Evolutionary conservation across 78 protist genomes (phyloP), one percentile per base, ranked within the genome.

Genomic region (Pigoraptor vietnamica): DNA sequence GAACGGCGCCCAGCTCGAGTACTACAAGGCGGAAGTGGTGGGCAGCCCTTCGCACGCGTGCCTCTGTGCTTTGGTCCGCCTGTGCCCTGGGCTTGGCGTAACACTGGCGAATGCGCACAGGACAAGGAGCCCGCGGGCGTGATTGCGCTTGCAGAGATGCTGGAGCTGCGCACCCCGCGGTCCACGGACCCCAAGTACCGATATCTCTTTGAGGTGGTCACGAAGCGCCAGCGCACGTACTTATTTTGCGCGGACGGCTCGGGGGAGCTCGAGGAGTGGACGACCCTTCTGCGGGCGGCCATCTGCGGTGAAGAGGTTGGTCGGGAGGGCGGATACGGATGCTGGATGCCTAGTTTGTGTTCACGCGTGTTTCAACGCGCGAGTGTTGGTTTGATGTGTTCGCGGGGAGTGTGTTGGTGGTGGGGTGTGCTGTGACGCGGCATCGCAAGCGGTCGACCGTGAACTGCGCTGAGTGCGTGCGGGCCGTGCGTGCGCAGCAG

Each of bases 101-200:
- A n/a, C n/a, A n/a, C n/a, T n/a, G 55, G 24, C 55, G 55, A 1
- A 9, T 1, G n/a, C n/a, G n/a, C n/a, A n/a, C 82, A 67, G 82
- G 86, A 81, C 86, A 29, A 33, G 37, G 86, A 81, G 37, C 86
- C 86, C 37, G 86, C 37, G 38, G 86, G 86, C 86, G 86, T 81
- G 37, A 1, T 81, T 24, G 1, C 9, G 37, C 34, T 29, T 2
- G 33, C 21, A 0, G 34, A 81, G 2, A 81, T 81, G 86, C 34
- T 81, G 34, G 37, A n/a, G 21, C 33, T 81, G 34, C 37, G 86
- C 23, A 79, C 84, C 36, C 37, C 86, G 38, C 2, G 37, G 21
- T 2, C 37, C 36, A 33, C 24, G 36, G 86, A 81, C 21, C 37
- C 37, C 34, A 81, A n/a, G 86, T 81, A 33, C 24, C 34, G 21